Evolutionary conservation across 192 early-diverging fungal genomes (phyloP).

Genomic region (Piromyces finnis): DNA sequence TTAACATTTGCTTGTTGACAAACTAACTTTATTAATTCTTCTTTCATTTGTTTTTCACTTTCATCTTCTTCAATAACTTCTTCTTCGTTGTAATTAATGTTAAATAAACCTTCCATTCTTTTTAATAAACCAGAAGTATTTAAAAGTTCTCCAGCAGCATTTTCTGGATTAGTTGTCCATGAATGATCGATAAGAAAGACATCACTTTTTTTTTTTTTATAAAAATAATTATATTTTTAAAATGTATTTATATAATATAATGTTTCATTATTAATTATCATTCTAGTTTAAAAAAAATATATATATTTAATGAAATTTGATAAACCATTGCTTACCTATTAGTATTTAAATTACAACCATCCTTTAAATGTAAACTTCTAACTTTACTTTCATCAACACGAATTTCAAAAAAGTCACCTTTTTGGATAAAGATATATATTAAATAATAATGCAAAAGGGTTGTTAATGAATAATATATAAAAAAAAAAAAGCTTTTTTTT

Average conservation of each 20-base stretch:
- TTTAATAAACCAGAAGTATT: slow-evolving; percentile 33
- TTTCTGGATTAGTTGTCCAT: slow-evolving; percentile 48
- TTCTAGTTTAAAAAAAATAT: too few relatives aligned
- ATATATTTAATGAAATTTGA: too few relatives aligned
- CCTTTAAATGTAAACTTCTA: neutral
- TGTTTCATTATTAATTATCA: too few relatives aligned
- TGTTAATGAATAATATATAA: too few relatives aligned
- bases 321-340: neutral
- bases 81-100: slow-evolving; percentile 20
- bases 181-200: slow-evolving; percentile 55
- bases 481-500: too few relatives aligned
- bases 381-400: neutral
- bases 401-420: neutral
- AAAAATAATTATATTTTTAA: too few relatives aligned
- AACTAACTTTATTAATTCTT: slow-evolving; percentile 29
- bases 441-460: too few relatives aligned
- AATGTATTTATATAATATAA: too few relatives aligned
- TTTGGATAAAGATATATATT: neutral
- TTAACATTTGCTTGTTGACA: slow-evolving; percentile 33
- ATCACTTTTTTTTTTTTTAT: slow-evolving; percentile 12
- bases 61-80: slow-evolving; percentile 5
- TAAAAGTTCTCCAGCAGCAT: slow-evolving; percentile 25
- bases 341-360: neutral
- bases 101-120: slow-evolving; percentile 40
- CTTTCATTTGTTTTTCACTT: slow-evolving; percentile 13